Evolutionary conservation across 179 eudicot genomes (phyloP).

Genomic region (Patellifolia procumbens): DNA sequence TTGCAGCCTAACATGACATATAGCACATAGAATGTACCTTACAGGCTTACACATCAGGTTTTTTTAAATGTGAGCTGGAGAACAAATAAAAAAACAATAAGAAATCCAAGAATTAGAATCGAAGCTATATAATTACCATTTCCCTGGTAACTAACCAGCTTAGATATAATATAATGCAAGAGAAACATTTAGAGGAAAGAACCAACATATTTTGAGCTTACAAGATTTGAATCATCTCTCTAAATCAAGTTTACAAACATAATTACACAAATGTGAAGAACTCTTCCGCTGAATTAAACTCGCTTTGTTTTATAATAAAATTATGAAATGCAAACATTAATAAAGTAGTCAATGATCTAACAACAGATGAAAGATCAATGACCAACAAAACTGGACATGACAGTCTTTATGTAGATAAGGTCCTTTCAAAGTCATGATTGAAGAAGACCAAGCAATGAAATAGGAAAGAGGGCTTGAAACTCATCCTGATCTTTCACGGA

Average conservation of each 20-base stretch:
- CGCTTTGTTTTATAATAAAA: too few species aligned
- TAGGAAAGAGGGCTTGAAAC: not conserved
- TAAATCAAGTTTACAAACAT: not conserved
- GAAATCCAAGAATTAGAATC: too few species aligned
- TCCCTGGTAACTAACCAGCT: too few species aligned
- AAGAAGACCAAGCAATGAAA: not conserved
- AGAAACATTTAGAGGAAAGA: not conserved
- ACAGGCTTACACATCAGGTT: too few species aligned
- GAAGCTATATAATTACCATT: too few species aligned
- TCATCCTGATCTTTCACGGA: not conserved
- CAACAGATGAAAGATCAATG: not conserved
- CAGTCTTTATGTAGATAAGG: not conserved
- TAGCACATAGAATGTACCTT: too few species aligned
- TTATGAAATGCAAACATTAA: too few species aligned
- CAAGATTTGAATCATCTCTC: not conserved
- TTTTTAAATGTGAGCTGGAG: not conserved
- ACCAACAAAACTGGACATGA: not conserved
- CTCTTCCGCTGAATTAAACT: too few species aligned
- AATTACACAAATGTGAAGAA: not conserved
- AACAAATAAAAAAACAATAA: not conserved
- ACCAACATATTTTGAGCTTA: not conserved
- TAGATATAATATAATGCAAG: too few species aligned
- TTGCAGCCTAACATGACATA: too few species aligned
- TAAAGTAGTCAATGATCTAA: too few species aligned
- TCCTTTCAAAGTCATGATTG: not conserved